phyloP scores from a whole-genome alignment of 495 filamentous ascomycete genomes.

The Chlorociboria aeruginascens region DNA sequence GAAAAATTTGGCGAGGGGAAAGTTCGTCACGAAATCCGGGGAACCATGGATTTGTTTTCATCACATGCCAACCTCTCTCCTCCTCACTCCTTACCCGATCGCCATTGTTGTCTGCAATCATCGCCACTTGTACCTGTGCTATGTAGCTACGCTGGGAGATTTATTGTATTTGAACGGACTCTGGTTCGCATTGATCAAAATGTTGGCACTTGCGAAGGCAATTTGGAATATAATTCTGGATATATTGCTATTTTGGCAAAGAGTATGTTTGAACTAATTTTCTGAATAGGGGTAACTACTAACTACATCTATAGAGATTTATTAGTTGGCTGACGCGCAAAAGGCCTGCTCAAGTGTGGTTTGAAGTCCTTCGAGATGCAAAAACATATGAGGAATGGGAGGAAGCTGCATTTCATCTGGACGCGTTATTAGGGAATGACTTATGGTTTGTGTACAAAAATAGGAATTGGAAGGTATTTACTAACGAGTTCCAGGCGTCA shows the following conservation, averaged over 20 bases:
- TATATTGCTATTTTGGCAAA: conserved; percentile 52
- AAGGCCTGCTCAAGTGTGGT: conserved; percentile 38
- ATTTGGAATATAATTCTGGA: conserved; percentile 46
- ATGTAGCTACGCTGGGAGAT: no score
- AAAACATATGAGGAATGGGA: conserved; percentile 75
- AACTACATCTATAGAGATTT: conserved; percentile 32
- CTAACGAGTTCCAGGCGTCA: conserved; percentile 47
- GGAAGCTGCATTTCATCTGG: conserved; percentile 64
- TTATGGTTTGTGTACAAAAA: conserved; percentile 46
- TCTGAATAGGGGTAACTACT: not conserved
- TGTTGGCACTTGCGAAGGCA: conserved; percentile 29
- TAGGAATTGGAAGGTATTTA: not conserved
- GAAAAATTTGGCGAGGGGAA: no score
- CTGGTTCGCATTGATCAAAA: not conserved
- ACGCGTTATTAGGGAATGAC: conserved; percentile 65
- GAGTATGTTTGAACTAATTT: conserved; percentile 29
- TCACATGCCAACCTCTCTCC: no score
- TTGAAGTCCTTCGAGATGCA: conserved; percentile 49
- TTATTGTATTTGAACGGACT: no score
- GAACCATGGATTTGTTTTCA: no score
- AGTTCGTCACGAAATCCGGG: no score
- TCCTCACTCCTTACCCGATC: no score
- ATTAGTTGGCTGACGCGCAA: conserved; percentile 42
- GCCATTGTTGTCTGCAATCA: no score
- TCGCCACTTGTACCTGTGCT: no score